Evolutionary conservation across 306 rosid genomes (phyloP), one percentile per base, ranked within the genome.

Genomic region (Hippophae tibetana): DNA sequence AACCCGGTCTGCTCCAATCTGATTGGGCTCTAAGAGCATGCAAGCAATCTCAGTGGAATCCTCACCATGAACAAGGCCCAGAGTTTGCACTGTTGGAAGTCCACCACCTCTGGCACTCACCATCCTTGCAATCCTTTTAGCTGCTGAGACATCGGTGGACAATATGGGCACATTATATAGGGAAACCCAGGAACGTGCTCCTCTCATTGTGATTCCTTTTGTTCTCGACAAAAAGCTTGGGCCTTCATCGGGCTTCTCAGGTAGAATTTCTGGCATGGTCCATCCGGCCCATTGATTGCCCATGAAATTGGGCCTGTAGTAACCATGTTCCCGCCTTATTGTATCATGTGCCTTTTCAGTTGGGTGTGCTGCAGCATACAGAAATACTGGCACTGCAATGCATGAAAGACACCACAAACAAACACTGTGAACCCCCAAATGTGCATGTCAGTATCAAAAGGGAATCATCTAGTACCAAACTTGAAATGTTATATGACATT

Each of bases 61-160:
- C 62, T 77, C 86, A 8, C 90, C 86, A 3, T 83, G 93, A 57
- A 77, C 72, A 43, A 87, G 75, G 5, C 64, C 87, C 26, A 85
- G 50, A 2, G 92, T 72, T 47, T 87, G 96, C 66, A 87, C 96
- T 0, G 79, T 76, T 1, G 96, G 98, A 14, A 87, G 83, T 5
- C 98, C 95, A 0, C 98, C 98, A 0, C 98, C 98, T n/a, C 87
- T 77, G 12, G 84, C 87, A 47, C 95, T 90, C 43, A 85, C 96
- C 86, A 62, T 72, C 63, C 85, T 65, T 13, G 98, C 96, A 13
- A 87, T 78, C 73, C 75, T 76, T 56, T 68, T 73, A 45, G 87
- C 69, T 0, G 78, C 67, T 0, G 84, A 59, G 31, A 84, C 76
- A 54, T 79, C 87, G 0, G 80, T 76, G 47, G 95, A 74, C 70